These are phyloP conservation scores for Corylus americana DNA, from an alignment of 306 rosid species.

Conservation along the genomic window DNA sequence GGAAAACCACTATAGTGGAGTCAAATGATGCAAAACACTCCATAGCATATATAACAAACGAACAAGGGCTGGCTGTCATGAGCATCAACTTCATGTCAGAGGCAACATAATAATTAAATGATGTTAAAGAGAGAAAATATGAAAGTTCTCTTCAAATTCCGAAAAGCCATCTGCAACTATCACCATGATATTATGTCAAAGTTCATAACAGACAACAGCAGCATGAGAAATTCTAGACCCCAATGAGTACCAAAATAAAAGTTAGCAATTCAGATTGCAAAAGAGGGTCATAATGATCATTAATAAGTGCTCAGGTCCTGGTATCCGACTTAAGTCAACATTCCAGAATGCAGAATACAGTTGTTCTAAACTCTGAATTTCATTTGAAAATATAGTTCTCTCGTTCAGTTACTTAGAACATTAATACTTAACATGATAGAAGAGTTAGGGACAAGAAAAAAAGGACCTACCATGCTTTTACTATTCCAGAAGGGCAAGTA, in stretches of 20 bases:
- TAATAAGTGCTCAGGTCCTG: neutral
- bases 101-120: neutral
- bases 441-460: neutral
- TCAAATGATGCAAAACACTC: neutral
- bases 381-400: neutral
- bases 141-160: neutral
- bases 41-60: neutral
- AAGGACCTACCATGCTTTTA: neutral
- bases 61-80: neutral
- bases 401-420: neutral
- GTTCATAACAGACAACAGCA: neutral
- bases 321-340: neutral
- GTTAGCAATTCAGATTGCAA: neutral
- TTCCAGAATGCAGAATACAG: neutral
- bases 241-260: neutral
- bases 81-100: neutral
- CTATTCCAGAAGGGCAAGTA: constrained; percentile 3
- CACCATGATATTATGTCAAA: neutral
- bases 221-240: neutral
- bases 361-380: neutral
- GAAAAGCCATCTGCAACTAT: neutral
- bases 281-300: neutral
- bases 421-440: constrained; percentile 8
- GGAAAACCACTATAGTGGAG: neutral
- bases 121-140: neutral